Conservation (phyloP, 2,329 filamentous ascomycete species). For the Pseudogymnoascus sp. region DNA sequence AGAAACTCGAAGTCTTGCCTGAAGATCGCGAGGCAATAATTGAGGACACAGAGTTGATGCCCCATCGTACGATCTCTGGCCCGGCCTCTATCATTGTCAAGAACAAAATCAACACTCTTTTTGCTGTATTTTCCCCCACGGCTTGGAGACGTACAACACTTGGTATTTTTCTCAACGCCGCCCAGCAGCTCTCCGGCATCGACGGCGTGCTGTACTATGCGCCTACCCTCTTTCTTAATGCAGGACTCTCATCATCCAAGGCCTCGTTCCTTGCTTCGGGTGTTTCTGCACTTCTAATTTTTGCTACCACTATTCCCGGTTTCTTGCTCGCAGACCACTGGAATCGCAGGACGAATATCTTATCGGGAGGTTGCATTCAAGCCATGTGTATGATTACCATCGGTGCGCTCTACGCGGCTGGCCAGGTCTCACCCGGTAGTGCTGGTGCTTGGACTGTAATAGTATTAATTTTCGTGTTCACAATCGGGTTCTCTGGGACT, state of each 20-base stretch:
- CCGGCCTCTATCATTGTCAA: not conserved
- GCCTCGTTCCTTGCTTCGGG: slow-evolving; percentile 54
- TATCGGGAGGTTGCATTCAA: slow-evolving; percentile 44
- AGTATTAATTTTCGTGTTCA: slow-evolving; percentile 41
- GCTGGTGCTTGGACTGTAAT: slow-evolving; percentile 43
- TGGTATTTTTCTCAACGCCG: slow-evolving; percentile 48
- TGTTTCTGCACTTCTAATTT: slow-evolving; percentile 50
- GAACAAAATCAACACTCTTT: slow-evolving; percentile 17
- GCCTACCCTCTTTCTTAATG: slow-evolving; percentile 50
- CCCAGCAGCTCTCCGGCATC: slow-evolving; percentile 54
- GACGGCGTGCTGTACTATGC: slow-evolving; percentile 57
- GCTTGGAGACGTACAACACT: slow-evolving; percentile 41
- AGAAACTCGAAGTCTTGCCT: slow-evolving; percentile 18
- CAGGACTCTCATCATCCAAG: slow-evolving; percentile 45
- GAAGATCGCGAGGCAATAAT: slow-evolving; percentile 20
- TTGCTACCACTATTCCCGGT: slow-evolving; percentile 48
- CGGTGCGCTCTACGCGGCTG: slow-evolving; percentile 43
- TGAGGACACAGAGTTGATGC: not conserved
- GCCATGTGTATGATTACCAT: slow-evolving; percentile 45
- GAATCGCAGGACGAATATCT: slow-evolving; percentile 45
- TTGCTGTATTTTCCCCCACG: slow-evolving; percentile 30
- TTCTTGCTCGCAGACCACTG: slow-evolving; percentile 48
- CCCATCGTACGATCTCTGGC: not conserved
- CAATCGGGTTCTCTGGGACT: slow-evolving; percentile 37
- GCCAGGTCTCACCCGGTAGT: slow-evolving; percentile 30